Evolutionary conservation across 768 basidiomycete genomes (phyloP).

Genomic region (Phylloporus sp.): DNA sequence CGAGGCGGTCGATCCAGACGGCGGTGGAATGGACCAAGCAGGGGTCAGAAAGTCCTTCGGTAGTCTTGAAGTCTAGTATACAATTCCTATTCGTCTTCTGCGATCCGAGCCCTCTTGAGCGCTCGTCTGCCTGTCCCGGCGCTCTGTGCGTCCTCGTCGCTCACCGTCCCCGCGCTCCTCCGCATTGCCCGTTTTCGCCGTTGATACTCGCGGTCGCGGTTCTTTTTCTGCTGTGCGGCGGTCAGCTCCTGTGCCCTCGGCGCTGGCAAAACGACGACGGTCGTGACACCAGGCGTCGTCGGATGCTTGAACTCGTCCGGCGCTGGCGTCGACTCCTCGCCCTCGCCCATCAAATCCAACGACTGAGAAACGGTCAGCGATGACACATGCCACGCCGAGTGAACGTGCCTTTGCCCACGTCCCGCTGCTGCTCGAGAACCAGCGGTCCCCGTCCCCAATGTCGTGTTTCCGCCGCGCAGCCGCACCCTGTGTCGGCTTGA

Average conservation of each 20-base stretch:
- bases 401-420: conserved; percentile 64
- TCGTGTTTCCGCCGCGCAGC: conserved; percentile 62
- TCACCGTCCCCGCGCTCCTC: conserved; percentile 60
- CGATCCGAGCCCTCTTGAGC: conserved; percentile 63
- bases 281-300: conserved; percentile 68
- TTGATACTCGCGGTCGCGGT: conserved; percentile 78
- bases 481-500: conserved; percentile 61
- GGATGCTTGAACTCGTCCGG: conserved; percentile 63
- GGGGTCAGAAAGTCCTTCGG: conserved; percentile 50
- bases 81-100: conserved; percentile 57
- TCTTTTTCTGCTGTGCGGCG: conserved; percentile 69
- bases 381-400: not conserved
- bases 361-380: conserved; percentile 45
- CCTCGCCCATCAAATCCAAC: conserved; percentile 68
- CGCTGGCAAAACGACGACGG: conserved; percentile 73
- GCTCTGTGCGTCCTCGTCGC: conserved; percentile 62
- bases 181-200: conserved; percentile 65
- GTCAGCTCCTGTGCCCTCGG: conserved; percentile 61
- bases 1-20: conserved; percentile 74
- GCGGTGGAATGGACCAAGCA: conserved; percentile 53
- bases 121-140: conserved; percentile 49
- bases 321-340: conserved; percentile 55
- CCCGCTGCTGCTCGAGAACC: conserved; percentile 78
- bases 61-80: conserved; percentile 32
- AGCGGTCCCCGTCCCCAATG: conserved; percentile 68